Evolutionary conservation across 805 yeast species (phyloP).

Genomic region (Wickerhamiella domercqiae): DNA sequence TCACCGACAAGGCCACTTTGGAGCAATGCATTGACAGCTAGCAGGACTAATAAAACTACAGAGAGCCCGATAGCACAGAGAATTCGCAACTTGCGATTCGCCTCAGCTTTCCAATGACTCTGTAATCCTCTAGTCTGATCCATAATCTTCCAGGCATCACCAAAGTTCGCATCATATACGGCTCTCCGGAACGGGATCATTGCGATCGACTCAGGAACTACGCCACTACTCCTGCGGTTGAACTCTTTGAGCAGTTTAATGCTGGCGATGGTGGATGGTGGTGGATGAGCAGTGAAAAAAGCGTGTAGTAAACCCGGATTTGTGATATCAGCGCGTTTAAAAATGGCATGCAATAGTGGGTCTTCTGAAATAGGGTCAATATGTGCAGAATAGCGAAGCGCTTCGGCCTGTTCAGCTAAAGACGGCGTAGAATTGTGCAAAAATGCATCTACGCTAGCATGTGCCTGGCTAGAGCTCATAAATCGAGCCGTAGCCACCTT

Average conservation of each 20-base stretch:
- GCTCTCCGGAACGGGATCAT: constrained; percentile 50
- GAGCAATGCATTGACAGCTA: constrained; percentile 34
- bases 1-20: constrained; percentile 27
- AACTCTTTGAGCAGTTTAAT: constrained; percentile 14
- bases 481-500: too few relatives aligned
- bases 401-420: constrained; percentile 7
- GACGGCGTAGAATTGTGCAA: constrained; percentile 1
- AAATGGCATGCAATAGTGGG: too few relatives aligned
- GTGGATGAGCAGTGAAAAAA: constrained; percentile 15
- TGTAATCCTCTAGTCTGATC: constrained; percentile 46
- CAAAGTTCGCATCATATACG: constrained; percentile 43
- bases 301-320: constrained; percentile 13
- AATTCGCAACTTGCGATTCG: constrained; percentile 22
- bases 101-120: constrained; percentile 30
- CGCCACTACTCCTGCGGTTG: constrained; percentile 8
- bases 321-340: constrained; percentile 6
- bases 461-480: too few relatives aligned
- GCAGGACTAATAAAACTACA: constrained; percentile 26
- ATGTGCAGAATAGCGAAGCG: too few relatives aligned
- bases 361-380: too few relatives aligned
- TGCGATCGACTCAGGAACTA: constrained; percentile 22
- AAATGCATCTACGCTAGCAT: constrained; percentile 1
- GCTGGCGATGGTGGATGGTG: constrained; percentile 16
- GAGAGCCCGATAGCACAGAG: constrained; percentile 24
- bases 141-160: constrained; percentile 39